Percentiles rank a stretch among this genome's conserved stretches.
Conservation (phyloP, 805 yeast species). For the Candida easanensis region DNA sequence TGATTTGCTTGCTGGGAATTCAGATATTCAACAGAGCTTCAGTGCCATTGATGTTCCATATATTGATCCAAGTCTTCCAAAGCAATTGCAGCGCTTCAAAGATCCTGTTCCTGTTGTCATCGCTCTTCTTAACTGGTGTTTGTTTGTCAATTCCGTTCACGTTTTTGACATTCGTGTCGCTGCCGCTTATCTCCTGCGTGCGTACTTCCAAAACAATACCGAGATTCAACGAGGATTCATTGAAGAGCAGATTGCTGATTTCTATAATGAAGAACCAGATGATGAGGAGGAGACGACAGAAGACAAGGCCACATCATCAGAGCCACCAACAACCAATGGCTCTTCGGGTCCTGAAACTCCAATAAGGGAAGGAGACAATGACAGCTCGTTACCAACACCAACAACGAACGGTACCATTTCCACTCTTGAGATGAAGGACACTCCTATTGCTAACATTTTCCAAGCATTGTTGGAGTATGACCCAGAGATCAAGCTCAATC, state of each 20-base stretch:
- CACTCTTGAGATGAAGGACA: conserved; percentile 15
- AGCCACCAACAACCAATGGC: neutral
- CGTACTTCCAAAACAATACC: conserved; percentile 63
- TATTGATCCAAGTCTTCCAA: conserved; percentile 67
- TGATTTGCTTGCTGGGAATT: conserved; percentile 67
- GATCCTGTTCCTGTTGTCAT: conserved; percentile 62
- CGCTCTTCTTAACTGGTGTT: conserved; percentile 80
- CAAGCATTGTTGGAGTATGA: conserved; percentile 74
- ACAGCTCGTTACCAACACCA: neutral
- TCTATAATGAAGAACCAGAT: conserved; percentile 25
- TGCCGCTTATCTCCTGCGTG: conserved; percentile 60
- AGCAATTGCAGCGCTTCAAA: conserved; percentile 28
- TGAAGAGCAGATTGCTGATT: conserved; percentile 57
- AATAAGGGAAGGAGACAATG: neutral
- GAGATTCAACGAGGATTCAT: conserved; percentile 63
- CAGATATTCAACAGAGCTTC: conserved; percentile 65
- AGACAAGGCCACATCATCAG: neutral
- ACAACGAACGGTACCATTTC: conserved; percentile 3
- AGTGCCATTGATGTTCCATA: conserved; percentile 89
- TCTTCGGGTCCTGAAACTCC: conserved; percentile 1
- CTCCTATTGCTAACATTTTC: conserved; percentile 60
- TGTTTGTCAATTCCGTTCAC: conserved; percentile 78
- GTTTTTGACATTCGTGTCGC: conserved; percentile 79
- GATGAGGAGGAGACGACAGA: conserved; percentile 10
- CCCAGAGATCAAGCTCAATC: conserved; percentile 68